Base-by-base conservation (phyloP, 495 filamentous ascomycete genomes). In the Neurospora sp. region DNA sequence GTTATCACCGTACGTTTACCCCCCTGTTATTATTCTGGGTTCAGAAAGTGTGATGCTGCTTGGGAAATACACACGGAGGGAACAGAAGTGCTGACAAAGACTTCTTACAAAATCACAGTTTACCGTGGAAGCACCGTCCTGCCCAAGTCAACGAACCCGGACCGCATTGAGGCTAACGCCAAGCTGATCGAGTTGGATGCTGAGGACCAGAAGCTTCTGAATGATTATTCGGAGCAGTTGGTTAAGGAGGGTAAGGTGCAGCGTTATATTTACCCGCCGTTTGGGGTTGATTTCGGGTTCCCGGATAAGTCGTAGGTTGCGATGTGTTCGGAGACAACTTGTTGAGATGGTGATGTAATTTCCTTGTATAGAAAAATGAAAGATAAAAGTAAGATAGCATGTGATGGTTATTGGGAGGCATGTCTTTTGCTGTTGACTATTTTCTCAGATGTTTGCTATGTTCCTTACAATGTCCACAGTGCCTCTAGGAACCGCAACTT, bases 221-320 rank as follows among this genome's bases (percentile, higher is more conserved):
- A 86, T 68, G 86, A 87, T 73, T 90, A 89, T 80, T 87, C 87
- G 8, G 82, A 85, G 40, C 80, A 83, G 45, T 83, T 94, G 72
- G 83, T 85, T 27, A 88, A 86, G 73, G 86, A 82, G 71, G 87
- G 89, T 72, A 88, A 89, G 74, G 78, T 91, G 73, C 85, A 86
- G 80, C 86, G 92, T 77, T 94, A 89, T 74, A 91, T 96, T 20
- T 93, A 90, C 78, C 92, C 92, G 73, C 87, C 90, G 4, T 96
- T 94, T 80, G 91, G 92, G 3, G 83, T 92, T 22, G 85, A 92
- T 77, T 90, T 92, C 76, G 92, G 92, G 3, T 94, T 93, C 83
- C 91, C 91, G 31, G 91, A 94, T 77, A 92, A 91, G 87, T 80
- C 77, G 3, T 81, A 74, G 70, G 75, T 14, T 7, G 2, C 0